These are phyloP conservation scores for Candida anglica DNA, from an alignment of 805 yeast species.

Conservation along the genomic window DNA sequence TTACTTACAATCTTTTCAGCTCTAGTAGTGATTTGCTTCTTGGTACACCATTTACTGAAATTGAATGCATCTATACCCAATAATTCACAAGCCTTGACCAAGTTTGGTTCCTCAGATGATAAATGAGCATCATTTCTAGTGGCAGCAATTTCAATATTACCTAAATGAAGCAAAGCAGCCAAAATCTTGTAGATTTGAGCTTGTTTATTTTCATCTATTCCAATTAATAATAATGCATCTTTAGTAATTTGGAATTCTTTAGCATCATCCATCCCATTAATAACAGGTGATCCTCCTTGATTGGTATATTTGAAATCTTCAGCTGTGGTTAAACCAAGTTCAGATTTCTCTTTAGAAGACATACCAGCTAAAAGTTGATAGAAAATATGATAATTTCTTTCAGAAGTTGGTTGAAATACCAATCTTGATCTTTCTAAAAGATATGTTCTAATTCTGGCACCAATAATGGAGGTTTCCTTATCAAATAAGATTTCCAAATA, in stretches of 20 bases:
- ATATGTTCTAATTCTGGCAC: constrained; percentile 92
- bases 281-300: constrained; percentile 77
- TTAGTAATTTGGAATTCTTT: constrained; percentile 73
- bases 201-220: constrained; percentile 59
- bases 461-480: constrained; percentile 71
- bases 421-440: constrained; percentile 89
- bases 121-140: constrained; percentile 80
- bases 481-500: constrained; percentile 89
- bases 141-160: constrained; percentile 84
- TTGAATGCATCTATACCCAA: constrained; percentile 70
- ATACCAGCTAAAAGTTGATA: constrained; percentile 84
- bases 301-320: constrained; percentile 76
- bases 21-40: constrained; percentile 89
- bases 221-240: constrained; percentile 75
- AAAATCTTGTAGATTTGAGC: constrained; percentile 68
- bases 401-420: constrained; percentile 87
- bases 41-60: constrained; percentile 88
- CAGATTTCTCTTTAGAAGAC: constrained; percentile 47
- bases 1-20: constrained; percentile 87
- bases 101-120: constrained; percentile 80
- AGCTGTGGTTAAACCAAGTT: constrained; percentile 59
- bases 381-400: constrained; percentile 92
- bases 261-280: constrained; percentile 78
- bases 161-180: constrained; percentile 88
- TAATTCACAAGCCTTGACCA: constrained; percentile 77